A percentile compares a stretch with the other conserved stretches of the same genome.
These are phyloP conservation scores for Mixia osmundae DNA, from an alignment of 1,284 basidiomycete species.

Conservation along the genomic window DNA sequence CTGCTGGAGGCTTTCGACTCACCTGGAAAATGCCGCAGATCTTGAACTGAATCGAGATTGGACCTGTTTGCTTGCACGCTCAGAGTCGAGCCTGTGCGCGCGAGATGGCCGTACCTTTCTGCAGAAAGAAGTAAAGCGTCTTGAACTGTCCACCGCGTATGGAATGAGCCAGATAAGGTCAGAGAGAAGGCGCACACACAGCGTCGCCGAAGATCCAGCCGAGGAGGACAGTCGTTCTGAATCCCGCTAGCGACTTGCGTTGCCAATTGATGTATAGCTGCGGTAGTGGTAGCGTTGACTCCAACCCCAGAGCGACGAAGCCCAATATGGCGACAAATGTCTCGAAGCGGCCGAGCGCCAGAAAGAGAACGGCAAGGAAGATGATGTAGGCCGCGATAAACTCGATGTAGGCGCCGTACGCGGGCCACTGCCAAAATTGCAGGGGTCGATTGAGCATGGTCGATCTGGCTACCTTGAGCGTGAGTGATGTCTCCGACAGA, in stretches of 20 bases:
- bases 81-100: neutral
- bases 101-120: slow-evolving; percentile 22
- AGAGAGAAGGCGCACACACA: too few relatives aligned
- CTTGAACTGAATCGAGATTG: neutral
- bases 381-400: slow-evolving; percentile 26
- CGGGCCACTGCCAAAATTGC: slow-evolving; percentile 27
- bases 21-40: too few relatives aligned
- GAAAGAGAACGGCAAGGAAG: slow-evolving; percentile 20
- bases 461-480: slow-evolving; percentile 1
- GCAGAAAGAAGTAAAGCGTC: slow-evolving; percentile 26
- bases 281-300: slow-evolving; percentile 30
- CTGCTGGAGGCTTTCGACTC: slow-evolving; percentile 15
- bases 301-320: slow-evolving; percentile 28
- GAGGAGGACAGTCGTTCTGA: slow-evolving; percentile 25
- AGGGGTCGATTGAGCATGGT: slow-evolving; percentile 18
- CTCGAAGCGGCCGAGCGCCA: slow-evolving; percentile 15
- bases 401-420: slow-evolving; percentile 24
- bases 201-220: slow-evolving; percentile 25
- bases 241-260: slow-evolving; percentile 28
- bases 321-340: slow-evolving; percentile 23
- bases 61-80: neutral
- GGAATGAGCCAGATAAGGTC: neutral
- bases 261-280: slow-evolving; percentile 28
- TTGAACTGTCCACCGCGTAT: slow-evolving; percentile 19
- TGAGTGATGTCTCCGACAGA: neutral